A percentile compares a stretch with the other conserved stretches of the same genome.
These are phyloP conservation scores for Mycena haematopus DNA, from an alignment of 768 basidiomycete genomes.

Conservation along the genomic window DNA sequence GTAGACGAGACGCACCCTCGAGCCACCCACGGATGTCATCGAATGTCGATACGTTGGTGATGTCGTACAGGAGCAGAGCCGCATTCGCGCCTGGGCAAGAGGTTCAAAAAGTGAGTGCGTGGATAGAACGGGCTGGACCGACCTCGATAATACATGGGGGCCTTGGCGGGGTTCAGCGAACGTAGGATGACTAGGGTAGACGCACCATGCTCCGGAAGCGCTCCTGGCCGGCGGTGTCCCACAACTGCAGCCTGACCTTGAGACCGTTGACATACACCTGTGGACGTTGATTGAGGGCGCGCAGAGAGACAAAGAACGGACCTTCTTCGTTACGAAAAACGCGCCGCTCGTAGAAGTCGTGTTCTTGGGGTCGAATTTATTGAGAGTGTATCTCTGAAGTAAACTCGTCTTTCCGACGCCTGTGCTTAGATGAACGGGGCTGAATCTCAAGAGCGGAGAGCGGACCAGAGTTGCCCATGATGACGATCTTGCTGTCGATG, in stretches of 20 bases:
- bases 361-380: slow-evolving; percentile 88
- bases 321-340: slow-evolving; percentile 93
- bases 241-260: slow-evolving; percentile 85
- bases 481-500: slow-evolving; percentile 94
- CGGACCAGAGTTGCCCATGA: slow-evolving; percentile 81
- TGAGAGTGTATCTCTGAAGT: slow-evolving; percentile 87
- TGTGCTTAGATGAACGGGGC: too few species aligned
- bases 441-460: too few species aligned
- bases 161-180: slow-evolving; percentile 55
- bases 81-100: slow-evolving; percentile 79
- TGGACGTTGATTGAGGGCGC: neutral
- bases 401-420: slow-evolving; percentile 95
- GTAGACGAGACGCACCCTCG: slow-evolving; percentile 61
- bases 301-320: slow-evolving; percentile 33
- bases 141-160: slow-evolving; percentile 95
- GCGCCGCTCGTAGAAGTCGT: slow-evolving; percentile 92
- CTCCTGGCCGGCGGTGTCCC: slow-evolving; percentile 96
- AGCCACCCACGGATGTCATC: slow-evolving; percentile 93
- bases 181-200: slow-evolving; percentile 12
- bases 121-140: too few species aligned
- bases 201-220: slow-evolving; percentile 88
- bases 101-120: slow-evolving; percentile 19
- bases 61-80: slow-evolving; percentile 93
- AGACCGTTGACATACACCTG: slow-evolving; percentile 70
- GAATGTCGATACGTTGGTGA: slow-evolving; percentile 88